Percentiles rank a stretch among this genome's conserved stretches.
These are phyloP conservation scores for Ilyonectria destructans DNA, from an alignment of 2,329 filamentous ascomycete genomes.

Conservation along the genomic window DNA sequence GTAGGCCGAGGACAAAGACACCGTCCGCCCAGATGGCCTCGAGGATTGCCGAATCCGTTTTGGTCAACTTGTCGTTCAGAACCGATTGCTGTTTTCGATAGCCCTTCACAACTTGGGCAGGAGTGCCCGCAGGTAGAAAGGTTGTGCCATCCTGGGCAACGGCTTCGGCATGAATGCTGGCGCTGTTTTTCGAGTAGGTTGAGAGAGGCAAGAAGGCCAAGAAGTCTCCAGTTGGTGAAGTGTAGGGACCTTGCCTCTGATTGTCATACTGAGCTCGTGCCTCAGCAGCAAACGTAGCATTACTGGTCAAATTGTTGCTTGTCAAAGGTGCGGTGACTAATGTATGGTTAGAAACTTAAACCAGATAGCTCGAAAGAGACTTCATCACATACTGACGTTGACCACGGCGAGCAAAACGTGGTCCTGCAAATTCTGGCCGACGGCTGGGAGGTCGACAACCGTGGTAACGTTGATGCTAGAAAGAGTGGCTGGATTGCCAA, in stretches of 20 bases:
- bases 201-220: conserved; percentile 37
- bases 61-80: conserved; percentile 34
- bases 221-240: conserved; percentile 38
- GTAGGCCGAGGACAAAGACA: conserved; percentile 32
- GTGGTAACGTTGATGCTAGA: conserved; percentile 57
- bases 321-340: conserved; percentile 37
- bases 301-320: conserved; percentile 24
- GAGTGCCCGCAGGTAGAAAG: conserved; percentile 30
- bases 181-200: conserved; percentile 26
- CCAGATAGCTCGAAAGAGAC: background rate
- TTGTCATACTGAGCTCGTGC: conserved; percentile 31
- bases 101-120: conserved; percentile 33
- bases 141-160: conserved; percentile 26
- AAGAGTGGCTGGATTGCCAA: conserved; percentile 60
- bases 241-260: conserved; percentile 32
- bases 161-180: conserved; percentile 30
- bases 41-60: conserved; percentile 31
- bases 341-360: background rate
- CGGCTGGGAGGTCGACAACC: conserved; percentile 63
- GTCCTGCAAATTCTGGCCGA: conserved; percentile 65
- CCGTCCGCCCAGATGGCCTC: conserved; percentile 44
- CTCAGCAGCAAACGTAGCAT: conserved; percentile 38
- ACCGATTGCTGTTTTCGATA: conserved; percentile 39
- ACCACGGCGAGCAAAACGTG: conserved; percentile 46
- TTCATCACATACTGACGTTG: conserved; percentile 21